These are phyloP conservation scores for Pyrenochaeta sp. DNA, from an alignment of 2,329 filamentous ascomycete genomes.

Conservation along the genomic window DNA sequence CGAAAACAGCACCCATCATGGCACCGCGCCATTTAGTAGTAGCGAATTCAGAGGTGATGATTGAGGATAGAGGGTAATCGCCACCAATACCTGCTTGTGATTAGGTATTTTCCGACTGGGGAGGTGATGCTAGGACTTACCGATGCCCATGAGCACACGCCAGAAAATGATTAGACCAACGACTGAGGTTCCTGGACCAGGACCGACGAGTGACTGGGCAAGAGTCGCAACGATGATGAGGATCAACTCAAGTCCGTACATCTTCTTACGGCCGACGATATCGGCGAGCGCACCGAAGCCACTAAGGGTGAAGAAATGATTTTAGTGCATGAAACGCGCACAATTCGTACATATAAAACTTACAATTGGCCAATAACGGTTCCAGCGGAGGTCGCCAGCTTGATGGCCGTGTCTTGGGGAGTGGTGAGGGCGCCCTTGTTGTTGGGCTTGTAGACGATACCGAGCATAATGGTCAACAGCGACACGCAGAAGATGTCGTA, in stretches of 20 bases:
- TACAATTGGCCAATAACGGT: slow-evolving; percentile 81
- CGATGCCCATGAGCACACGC: slow-evolving; percentile 53
- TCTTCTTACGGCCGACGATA: slow-evolving; percentile 78
- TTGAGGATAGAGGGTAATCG: slow-evolving; percentile 82
- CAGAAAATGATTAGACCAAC: slow-evolving; percentile 52
- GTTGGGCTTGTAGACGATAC: slow-evolving; percentile 75
- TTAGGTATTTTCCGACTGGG: slow-evolving; percentile 7
- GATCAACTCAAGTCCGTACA: slow-evolving; percentile 71
- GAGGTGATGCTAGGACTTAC: slow-evolving; percentile 21
- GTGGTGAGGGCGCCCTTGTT: slow-evolving; percentile 63
- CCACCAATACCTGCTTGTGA: slow-evolving; percentile 60
- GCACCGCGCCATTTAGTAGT: slow-evolving; percentile 52
- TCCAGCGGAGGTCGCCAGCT: slow-evolving; percentile 82
- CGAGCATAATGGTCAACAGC: slow-evolving; percentile 69
- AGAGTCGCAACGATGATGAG: slow-evolving; percentile 52
- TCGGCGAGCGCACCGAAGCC: slow-evolving; percentile 72
- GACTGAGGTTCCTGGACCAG: slow-evolving; percentile 46
- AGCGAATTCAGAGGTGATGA: slow-evolving; percentile 73
- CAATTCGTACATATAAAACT: neutral
- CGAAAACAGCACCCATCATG: slow-evolving; percentile 55
- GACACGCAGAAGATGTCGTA: slow-evolving; percentile 69
- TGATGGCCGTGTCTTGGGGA: slow-evolving; percentile 81
- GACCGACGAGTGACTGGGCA: slow-evolving; percentile 46
- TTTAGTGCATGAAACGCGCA: neutral
- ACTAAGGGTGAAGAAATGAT: neutral